Evolutionary conservation across 768 basidiomycete genomes (phyloP), one percentile per base, ranked within the genome.

Genomic region (Suillus spraguei): DNA sequence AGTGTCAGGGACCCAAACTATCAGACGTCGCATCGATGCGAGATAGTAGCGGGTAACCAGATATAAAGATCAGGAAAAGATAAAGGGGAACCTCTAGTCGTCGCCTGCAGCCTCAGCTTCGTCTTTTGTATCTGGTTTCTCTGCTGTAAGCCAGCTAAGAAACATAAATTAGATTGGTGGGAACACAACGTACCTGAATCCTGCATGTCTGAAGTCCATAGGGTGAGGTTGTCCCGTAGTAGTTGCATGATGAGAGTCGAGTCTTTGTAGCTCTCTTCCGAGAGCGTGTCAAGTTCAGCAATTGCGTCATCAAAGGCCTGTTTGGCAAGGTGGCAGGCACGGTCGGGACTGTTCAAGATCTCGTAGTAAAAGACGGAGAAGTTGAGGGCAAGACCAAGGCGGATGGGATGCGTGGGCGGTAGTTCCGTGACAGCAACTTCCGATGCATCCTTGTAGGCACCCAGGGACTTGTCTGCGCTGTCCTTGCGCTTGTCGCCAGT

Each of bases 301-400:
- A 99, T 98, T 53, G 97, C 97, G 77, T 98, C 96, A 67, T 98
- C 96, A 79, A 99, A 99, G 9, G 97, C 96, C 80, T 97, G 95
- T 84, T 99, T 99, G 77, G 96, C 96, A 69, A 98, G 91, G 76
- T 96, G 94, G 84, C 96, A 97, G 59, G 97, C 97, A 79, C 95
- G 94, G 80, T 97, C 96, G 69, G 97, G 95, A 79, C 91, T 92
- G 88, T 97, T 97, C 79, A 97, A 89, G 77, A 98, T 97, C 81
- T 98, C 96, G 82, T 97, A 97, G 87, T 98, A 98, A 87, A 99
- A 98, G 58, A 99, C 96, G 60, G 95, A 97, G 88, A 98, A 98
- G 87, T 99, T 99, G 74, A 99, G 86, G 53, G 96, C 96, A 61
- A 99, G 92, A 79, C 97, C 97, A 67, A n/a, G 93, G 74, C 96